phyloP scores from a whole-genome alignment of 2,329 filamentous ascomycete species.

The Talaromyces sp. region DNA sequence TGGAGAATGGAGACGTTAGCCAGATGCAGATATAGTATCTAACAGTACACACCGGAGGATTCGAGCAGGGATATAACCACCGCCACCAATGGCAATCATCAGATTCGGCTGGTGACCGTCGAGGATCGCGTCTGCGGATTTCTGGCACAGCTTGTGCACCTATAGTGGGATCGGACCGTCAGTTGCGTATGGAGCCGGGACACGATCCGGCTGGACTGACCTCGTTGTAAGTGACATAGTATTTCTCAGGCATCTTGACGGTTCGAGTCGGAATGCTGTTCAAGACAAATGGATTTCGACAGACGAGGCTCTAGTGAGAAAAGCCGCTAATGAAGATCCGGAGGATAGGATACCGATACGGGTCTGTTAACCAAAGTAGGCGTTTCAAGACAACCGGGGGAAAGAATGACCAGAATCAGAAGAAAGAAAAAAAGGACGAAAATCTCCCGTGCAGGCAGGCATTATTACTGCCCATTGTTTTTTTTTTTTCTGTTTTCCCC shows the following conservation, averaged over 20 bases:
- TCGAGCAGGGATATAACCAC: conserved; percentile 92
- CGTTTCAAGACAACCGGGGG: not conserved
- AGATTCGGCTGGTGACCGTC: conserved; percentile 85
- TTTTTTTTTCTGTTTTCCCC: not conserved
- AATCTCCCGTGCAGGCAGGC: not conserved
- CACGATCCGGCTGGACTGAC: conserved; percentile 47
- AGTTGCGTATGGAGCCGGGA: not conserved
- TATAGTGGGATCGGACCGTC: conserved; percentile 34
- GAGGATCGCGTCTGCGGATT: conserved; percentile 75
- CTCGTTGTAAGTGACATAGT: conserved; percentile 91
- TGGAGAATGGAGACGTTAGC: conserved; percentile 15
- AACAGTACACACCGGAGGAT: conserved; percentile 66
- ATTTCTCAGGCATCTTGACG: conserved; percentile 69
- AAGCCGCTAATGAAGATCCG: not conserved
- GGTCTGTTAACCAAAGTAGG: not conserved
- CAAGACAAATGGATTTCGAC: not conserved
- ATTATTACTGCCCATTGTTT: not conserved
- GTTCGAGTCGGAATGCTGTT: not conserved
- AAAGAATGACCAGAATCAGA: not conserved
- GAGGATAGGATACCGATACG: not conserved
- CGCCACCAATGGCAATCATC: conserved; percentile 97
- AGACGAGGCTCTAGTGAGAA: not conserved
- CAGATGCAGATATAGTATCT: not conserved
- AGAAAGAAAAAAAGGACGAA: not conserved
- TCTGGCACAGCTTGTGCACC: conserved; percentile 97